Evolutionary conservation across 1,284 basidiomycete genomes (phyloP), one percentile per base, ranked within the genome.

Genomic region (Apiotrichum porosum): DNA sequence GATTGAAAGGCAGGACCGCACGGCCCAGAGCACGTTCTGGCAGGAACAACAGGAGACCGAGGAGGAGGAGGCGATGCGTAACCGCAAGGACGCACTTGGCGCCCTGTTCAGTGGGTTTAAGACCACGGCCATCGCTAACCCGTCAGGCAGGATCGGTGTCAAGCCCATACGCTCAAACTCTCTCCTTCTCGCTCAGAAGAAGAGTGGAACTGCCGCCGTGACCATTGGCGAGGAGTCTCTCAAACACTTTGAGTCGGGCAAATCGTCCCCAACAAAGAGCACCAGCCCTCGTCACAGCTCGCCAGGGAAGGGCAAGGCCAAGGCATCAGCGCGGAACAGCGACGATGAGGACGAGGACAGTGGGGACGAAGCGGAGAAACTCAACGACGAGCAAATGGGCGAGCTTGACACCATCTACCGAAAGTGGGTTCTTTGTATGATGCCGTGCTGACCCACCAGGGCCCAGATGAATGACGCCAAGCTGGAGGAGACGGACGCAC

Each of bases 401-500:
- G 69, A 72, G 56, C 59, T 93, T 33, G 81, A 87, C 56, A 71
- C 81, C 44, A 92, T 93, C 39, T 93, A 91, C 63, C 81, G 81
- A 63, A 85, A 81, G 88, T 88, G 62, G 50, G 72, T 50, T n/a
- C n/a, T 22, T 19, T 37, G 21, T 15, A 12, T n/a, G 8, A 17
- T n/a, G 1, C 8, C 40, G 28, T 52, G 60, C 49, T 54, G 34
- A 49, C 49, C 10, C 21, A n/a, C 42, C 56, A 93, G 90, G 64
- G 93, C 93, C 0, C 87, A 91, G 62, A 79, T 81, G 58, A 81
- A 88, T 53, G 92, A 95, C 66, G 80, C 76, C 17, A 75, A 76
- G 21, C 80, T 98, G 71, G 80, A 78, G 18, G 85, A 86, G 68
- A 89, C 88, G 79, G 85, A 94, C 26, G 88, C 93, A 5, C 78